phyloP scores from a whole-genome alignment of 2,329 filamentous ascomycete genomes.

The Aspergillus floridensis region DNA sequence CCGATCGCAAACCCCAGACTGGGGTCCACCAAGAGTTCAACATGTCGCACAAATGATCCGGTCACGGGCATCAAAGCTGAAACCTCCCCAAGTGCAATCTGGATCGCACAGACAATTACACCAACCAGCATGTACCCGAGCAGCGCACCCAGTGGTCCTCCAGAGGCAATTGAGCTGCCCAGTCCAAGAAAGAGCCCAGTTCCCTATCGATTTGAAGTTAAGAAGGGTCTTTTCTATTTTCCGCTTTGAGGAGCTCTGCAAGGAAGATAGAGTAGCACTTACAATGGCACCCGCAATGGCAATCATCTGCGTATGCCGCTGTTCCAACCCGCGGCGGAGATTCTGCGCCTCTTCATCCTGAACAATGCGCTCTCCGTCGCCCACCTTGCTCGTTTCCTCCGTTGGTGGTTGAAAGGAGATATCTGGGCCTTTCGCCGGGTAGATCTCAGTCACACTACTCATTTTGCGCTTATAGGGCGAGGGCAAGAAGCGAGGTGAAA shows the following conservation, averaged over 20 bases:
- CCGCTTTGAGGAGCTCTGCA: too few relatives aligned
- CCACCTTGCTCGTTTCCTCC: neutral
- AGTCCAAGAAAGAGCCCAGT: conserved; percentile 55
- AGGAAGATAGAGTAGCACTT: conserved; percentile 7
- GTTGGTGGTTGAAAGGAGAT: neutral
- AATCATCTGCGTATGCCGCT: conserved; percentile 47
- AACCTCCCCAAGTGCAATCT: conserved; percentile 53
- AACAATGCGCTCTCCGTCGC: conserved; percentile 18
- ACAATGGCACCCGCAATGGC: conserved; percentile 47
- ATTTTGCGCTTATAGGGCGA: neutral
- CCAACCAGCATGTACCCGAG: conserved; percentile 52
- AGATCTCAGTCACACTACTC: neutral
- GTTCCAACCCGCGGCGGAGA: conserved; percentile 45
- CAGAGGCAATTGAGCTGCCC: conserved; percentile 50
- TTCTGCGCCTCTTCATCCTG: conserved; percentile 47
- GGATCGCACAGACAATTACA: conserved; percentile 50
- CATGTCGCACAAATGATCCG: conserved; percentile 51
- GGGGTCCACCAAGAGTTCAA: conserved; percentile 53
- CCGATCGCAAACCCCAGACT: conserved; percentile 50
- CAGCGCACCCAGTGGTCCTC: conserved; percentile 51
- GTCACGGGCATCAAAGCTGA: conserved; percentile 52
- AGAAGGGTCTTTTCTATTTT: neutral
- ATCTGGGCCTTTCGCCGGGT: neutral
- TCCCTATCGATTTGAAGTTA: conserved; percentile 20
- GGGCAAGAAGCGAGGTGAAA: neutral